Evolutionary conservation across 768 basidiomycete species (phyloP).

Genomic region (Pulveroboletus ravenelii): DNA sequence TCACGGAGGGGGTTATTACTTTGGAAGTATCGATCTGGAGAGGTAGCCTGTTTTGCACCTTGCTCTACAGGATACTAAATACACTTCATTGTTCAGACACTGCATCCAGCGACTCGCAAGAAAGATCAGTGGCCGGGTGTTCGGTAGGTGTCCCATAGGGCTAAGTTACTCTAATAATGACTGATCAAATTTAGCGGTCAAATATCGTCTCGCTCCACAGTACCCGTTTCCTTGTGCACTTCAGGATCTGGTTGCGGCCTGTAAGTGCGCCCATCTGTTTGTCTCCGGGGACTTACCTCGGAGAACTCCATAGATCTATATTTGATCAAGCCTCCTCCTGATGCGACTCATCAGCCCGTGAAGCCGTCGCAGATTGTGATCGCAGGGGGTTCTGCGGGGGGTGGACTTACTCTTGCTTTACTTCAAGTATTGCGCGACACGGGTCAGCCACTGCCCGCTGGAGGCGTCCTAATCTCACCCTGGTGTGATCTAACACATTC

Average conservation of each 20-base stretch:
- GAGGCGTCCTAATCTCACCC: constrained; percentile 85
- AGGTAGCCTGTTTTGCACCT: constrained; percentile 35
- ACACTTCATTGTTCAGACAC: constrained; percentile 39
- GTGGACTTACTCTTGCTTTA: constrained; percentile 77
- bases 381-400: constrained; percentile 91
- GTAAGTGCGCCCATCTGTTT: constrained; percentile 37
- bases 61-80: constrained; percentile 8
- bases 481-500: constrained; percentile 96
- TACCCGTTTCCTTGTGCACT: constrained; percentile 94
- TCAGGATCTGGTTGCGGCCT: constrained; percentile 86
- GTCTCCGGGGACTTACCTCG: neutral
- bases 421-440: constrained; percentile 85
- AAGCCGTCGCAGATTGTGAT: constrained; percentile 79
- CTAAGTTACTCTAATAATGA: neutral
- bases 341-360: constrained; percentile 71
- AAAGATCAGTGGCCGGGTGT: constrained; percentile 89
- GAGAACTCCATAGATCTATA: constrained; percentile 59
- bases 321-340: constrained; percentile 82
- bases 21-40: constrained; percentile 76
- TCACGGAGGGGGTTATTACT: constrained; percentile 85
- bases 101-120: constrained; percentile 81
- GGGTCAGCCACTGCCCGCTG: constrained; percentile 78
- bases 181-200: constrained; percentile 49
- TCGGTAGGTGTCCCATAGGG: constrained; percentile 43
- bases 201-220: constrained; percentile 89